These are phyloP conservation scores for Globisporangium canariense DNA, from an alignment of 352 stramenopile genomes.

Conservation along the genomic window DNA sequence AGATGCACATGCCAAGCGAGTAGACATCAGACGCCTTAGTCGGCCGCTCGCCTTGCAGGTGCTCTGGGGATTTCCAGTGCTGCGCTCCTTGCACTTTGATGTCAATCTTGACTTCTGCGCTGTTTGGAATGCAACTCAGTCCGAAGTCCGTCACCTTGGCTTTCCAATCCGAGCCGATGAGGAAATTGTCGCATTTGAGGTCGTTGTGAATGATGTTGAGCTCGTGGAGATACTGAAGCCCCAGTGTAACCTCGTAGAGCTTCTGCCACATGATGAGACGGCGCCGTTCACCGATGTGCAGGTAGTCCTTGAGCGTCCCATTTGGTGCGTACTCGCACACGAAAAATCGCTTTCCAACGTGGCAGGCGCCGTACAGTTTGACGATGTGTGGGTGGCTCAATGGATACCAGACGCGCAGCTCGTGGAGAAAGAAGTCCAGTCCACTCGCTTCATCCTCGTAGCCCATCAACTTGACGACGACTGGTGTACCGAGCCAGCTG, in stretches of 20 bases:
- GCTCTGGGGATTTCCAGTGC: slow-evolving; percentile 14
- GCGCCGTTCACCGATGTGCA: background rate
- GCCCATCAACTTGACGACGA: slow-evolving; percentile 18
- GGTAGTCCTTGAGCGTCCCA: slow-evolving; percentile 13
- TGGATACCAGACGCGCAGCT: slow-evolving; percentile 21
- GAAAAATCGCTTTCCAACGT: slow-evolving; percentile 23
- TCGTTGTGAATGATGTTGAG: slow-evolving; percentile 53
- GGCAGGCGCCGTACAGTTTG: slow-evolving; percentile 22
- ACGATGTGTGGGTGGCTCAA: slow-evolving; percentile 26
- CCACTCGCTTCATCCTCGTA: slow-evolving; percentile 12
- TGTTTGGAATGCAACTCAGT: slow-evolving; percentile 15
- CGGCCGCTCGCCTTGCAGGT: slow-evolving; percentile 5
- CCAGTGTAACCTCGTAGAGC: slow-evolving; percentile 24
- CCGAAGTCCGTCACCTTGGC: slow-evolving; percentile 27
- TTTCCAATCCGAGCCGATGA: slow-evolving; percentile 37
- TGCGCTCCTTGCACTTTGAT: background rate
- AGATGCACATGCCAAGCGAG: slow-evolving; percentile 21
- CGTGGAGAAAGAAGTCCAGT: slow-evolving; percentile 13
- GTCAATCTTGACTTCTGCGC: slow-evolving; percentile 7
- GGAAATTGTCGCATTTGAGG: slow-evolving; percentile 61
- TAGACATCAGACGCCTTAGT: slow-evolving; percentile 19
- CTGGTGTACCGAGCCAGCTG: slow-evolving; percentile 14
- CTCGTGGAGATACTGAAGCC: slow-evolving; percentile 50
- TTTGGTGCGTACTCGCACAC: slow-evolving; percentile 21
- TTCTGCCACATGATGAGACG: slow-evolving; percentile 6